These are phyloP conservation scores for Pseudotulostoma volvatum DNA, from an alignment of 495 filamentous ascomycete genomes.

Conservation along the genomic window DNA sequence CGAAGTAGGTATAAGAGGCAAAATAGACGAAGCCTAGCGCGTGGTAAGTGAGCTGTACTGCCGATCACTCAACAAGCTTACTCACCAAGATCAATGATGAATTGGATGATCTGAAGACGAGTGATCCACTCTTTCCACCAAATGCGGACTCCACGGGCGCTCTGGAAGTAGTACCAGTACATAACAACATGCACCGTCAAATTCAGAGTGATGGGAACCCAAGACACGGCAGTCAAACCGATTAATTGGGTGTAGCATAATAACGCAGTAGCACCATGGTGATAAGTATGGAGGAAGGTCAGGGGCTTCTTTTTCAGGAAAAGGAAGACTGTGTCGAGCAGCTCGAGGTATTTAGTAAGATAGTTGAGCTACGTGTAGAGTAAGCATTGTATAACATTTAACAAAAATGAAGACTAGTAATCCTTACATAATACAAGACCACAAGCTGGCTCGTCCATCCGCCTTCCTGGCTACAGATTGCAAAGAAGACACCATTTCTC, in stretches of 20 bases:
- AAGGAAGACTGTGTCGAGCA: constrained; percentile 54
- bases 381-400: constrained; percentile 10
- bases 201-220: constrained; percentile 53
- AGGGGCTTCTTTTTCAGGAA: constrained; percentile 64
- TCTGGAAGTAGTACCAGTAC: constrained; percentile 52
- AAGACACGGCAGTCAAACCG: constrained; percentile 49
- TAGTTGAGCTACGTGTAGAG: constrained; percentile 42
- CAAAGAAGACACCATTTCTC: constrained; percentile 43
- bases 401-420: neutral
- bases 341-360: constrained; percentile 55
- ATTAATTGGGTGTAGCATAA: constrained; percentile 59
- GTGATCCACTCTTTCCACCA: constrained; percentile 49
- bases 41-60: constrained; percentile 4
- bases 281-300: constrained; percentile 62
- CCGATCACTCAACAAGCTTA: neutral
- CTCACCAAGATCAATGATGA: constrained; percentile 42
- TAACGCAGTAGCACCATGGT: constrained; percentile 55
- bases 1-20: constrained; percentile 90
- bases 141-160: constrained; percentile 39
- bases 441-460: constrained; percentile 52
- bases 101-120: constrained; percentile 40
- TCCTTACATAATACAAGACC: constrained; percentile 49
- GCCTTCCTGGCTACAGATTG: constrained; percentile 47
- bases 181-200: constrained; percentile 54
- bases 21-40: constrained; percentile 74